phyloP scores from a whole-genome alignment of 2,329 filamentous ascomycete species.

The Cytospora schulzeri region DNA sequence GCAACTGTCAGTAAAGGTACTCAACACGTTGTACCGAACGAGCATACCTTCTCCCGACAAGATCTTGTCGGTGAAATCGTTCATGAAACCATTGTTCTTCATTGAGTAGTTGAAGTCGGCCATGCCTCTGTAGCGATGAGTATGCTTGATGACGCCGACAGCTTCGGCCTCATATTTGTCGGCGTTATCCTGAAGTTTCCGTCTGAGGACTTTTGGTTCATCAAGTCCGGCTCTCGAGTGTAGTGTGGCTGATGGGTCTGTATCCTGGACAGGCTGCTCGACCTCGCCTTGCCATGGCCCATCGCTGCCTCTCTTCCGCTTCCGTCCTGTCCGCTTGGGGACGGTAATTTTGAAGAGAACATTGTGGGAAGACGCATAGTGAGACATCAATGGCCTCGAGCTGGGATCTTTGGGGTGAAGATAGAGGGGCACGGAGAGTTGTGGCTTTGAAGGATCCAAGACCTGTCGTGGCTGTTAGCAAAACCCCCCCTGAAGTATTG shows the following conservation, averaged over 20 bases:
- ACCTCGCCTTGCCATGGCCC: slow-evolving; percentile 61
- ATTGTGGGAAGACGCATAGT: slow-evolving; percentile 76
- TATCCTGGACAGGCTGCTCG: slow-evolving; percentile 34
- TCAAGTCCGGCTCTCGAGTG: slow-evolving; percentile 44
- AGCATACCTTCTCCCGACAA: slow-evolving; percentile 68
- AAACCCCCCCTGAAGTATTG: not conserved
- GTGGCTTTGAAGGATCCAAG: slow-evolving; percentile 46
- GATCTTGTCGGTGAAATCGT: slow-evolving; percentile 70
- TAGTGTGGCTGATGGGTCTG: slow-evolving; percentile 1
- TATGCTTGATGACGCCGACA: slow-evolving; percentile 73
- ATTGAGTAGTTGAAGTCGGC: slow-evolving; percentile 86
- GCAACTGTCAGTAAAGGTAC: slow-evolving; percentile 2
- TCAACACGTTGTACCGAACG: not conserved
- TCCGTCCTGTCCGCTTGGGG: slow-evolving; percentile 83
- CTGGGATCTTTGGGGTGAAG: slow-evolving; percentile 79
- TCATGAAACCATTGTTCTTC: slow-evolving; percentile 67
- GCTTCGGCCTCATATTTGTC: slow-evolving; percentile 68
- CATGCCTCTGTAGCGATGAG: slow-evolving; percentile 82
- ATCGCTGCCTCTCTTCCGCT: slow-evolving; percentile 76
- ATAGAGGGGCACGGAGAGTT: slow-evolving; percentile 66
- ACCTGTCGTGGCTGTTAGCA: slow-evolving; percentile 39
- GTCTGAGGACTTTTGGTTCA: slow-evolving; percentile 57
- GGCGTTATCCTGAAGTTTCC: slow-evolving; percentile 70
- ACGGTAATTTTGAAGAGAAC: slow-evolving; percentile 84
- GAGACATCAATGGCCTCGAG: slow-evolving; percentile 76